Evolutionary conservation across 768 basidiomycete genomes (phyloP).

Genomic region (Amanita inopinata): DNA sequence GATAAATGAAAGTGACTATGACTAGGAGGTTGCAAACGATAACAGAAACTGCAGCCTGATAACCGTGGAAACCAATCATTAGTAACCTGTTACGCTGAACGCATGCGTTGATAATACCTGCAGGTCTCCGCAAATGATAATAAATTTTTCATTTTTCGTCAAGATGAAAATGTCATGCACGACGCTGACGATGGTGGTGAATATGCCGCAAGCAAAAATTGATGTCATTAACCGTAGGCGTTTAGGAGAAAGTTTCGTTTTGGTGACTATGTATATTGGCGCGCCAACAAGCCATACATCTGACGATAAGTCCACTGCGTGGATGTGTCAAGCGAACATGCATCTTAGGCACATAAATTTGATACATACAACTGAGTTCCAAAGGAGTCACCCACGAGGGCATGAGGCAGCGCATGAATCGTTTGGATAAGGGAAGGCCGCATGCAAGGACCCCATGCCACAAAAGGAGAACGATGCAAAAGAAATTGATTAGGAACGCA

Average conservation of each 20-base stretch:
- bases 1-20: constrained; percentile 17
- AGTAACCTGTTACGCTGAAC: constrained; percentile 3
- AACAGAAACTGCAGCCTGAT: constrained; percentile 3
- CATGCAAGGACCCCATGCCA: constrained; percentile 14
- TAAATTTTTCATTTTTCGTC: neutral
- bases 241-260: constrained; percentile 13
- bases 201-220: constrained; percentile 16
- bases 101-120: constrained; percentile 13
- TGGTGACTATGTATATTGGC: constrained; percentile 17
- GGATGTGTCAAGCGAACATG: too few species aligned
- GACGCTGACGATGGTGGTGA: constrained; percentile 14
- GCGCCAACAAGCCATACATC: constrained; percentile 18
- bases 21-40: constrained; percentile 20
- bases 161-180: constrained; percentile 13
- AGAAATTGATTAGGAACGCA: constrained; percentile 8
- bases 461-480: constrained; percentile 10
- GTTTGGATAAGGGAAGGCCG: neutral
- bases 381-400: neutral
- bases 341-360: neutral
- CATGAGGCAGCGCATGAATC: neutral
- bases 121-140: neutral
- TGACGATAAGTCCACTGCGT: constrained; percentile 15
- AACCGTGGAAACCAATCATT: too few species aligned
- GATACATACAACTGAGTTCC: neutral
- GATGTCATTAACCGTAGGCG: constrained; percentile 16